Evolutionary conservation across 805 yeast species (phyloP).

Genomic region (Sungouiella thailandica): DNA sequence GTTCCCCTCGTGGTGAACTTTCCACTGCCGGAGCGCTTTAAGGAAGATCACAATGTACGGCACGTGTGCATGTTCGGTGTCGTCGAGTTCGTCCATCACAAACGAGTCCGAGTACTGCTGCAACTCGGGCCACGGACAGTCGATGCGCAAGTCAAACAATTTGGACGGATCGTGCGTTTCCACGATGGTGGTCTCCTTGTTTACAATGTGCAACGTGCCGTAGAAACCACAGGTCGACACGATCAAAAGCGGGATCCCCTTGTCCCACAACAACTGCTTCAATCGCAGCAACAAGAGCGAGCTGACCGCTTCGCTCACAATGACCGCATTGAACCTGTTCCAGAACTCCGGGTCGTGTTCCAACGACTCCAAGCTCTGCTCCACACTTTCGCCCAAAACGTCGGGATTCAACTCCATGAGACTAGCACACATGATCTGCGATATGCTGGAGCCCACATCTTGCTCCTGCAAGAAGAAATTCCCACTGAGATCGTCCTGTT

Average conservation of each 20-base stretch:
- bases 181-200: slow-evolving; percentile 58
- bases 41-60: slow-evolving; percentile 65
- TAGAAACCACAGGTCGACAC: slow-evolving; percentile 58
- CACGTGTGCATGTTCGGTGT: slow-evolving; percentile 48
- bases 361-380: slow-evolving; percentile 10
- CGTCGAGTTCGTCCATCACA: slow-evolving; percentile 43
- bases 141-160: slow-evolving; percentile 62
- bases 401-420: slow-evolving; percentile 60
- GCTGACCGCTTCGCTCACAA: slow-evolving; percentile 29
- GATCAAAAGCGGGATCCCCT: slow-evolving; percentile 50
- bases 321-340: slow-evolving; percentile 48
- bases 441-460: slow-evolving; percentile 40
- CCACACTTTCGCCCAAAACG: slow-evolving; percentile 34
- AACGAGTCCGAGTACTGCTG: slow-evolving; percentile 44
- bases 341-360: slow-evolving; percentile 27
- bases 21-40: slow-evolving; percentile 47
- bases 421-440: slow-evolving; percentile 33
- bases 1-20: slow-evolving; percentile 18
- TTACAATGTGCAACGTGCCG: slow-evolving; percentile 50
- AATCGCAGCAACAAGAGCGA: slow-evolving; percentile 18
- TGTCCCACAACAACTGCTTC: slow-evolving; percentile 35
- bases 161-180: slow-evolving; percentile 69
- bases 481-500: slow-evolving; percentile 41
- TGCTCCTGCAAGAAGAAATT: slow-evolving; percentile 57
- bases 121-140: slow-evolving; percentile 69